A percentile compares a stretch with the other conserved stretches of the same genome.
Conservation (phyloP, 805 yeast species). For the Ogataea paraovalis region DNA sequence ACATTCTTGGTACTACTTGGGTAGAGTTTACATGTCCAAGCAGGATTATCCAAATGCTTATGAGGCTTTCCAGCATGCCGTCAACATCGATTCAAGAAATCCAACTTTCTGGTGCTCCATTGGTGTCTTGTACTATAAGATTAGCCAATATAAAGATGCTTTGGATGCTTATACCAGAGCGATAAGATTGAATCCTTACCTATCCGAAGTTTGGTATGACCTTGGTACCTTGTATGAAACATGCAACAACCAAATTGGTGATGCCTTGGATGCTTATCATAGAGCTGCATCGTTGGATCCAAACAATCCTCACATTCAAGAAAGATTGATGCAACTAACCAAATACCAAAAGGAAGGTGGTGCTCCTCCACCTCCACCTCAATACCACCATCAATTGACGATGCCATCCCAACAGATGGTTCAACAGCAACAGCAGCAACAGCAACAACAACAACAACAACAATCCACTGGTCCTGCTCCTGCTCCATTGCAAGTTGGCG, state of each 20-base stretch:
- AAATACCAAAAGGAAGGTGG: conserved; percentile 69
- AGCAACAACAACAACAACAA: conserved; percentile 31
- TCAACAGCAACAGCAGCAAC: conserved; percentile 33
- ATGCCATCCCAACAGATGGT: conserved; percentile 37
- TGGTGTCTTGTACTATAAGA: conserved; percentile 95
- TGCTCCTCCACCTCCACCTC: conserved; percentile 49
- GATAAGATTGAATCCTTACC: conserved; percentile 90
- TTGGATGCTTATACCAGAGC: conserved; percentile 97
- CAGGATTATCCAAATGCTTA: conserved; percentile 94
- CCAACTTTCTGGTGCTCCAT: conserved; percentile 98
- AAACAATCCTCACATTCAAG: conserved; percentile 88
- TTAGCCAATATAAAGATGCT: conserved; percentile 94
- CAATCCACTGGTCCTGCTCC: conserved; percentile 27
- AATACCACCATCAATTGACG: conserved; percentile 52
- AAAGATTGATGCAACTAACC: conserved; percentile 81
- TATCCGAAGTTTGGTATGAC: conserved; percentile 98
- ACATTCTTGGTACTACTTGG: conserved; percentile 95
- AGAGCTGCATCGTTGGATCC: conserved; percentile 97
- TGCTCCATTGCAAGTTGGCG: conserved; percentile 26
- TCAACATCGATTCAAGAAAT: conserved; percentile 91
- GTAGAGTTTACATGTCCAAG: conserved; percentile 94
- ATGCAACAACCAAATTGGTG: conserved; percentile 91
- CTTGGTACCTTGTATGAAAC: conserved; percentile 95
- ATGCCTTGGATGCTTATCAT: conserved; percentile 94
- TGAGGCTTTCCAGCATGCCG: conserved; percentile 98